Evolutionary conservation across 371 early-diverging fungal species (phyloP), one percentile per base, ranked within the genome.

Genomic region (Mucor mucedo): DNA sequence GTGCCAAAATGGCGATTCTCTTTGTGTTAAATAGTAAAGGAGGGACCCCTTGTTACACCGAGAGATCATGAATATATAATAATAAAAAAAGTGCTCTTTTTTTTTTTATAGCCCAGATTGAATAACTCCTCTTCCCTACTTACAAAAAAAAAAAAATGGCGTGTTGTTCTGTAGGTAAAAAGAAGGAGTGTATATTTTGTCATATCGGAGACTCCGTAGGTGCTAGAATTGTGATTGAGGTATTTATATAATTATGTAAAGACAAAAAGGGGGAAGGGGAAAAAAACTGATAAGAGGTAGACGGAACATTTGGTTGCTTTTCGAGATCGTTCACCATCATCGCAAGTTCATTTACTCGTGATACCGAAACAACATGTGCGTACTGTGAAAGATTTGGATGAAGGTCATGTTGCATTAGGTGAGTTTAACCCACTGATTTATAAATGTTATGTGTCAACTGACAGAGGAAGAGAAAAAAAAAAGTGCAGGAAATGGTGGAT

Each of bases 291-390:
- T n/a, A 5, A 27, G 33, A 6, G 14, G 44, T 63, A 85, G 82
- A 83, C 85, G 55, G 79, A 79, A 40, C 69, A 78, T 27, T 60
- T 82, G 45, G 65, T 85, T 29, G 87, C 84, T 3, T 86, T 89
- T 66, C 73, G 77, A 41, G 89, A 89, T 71, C 82, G 84, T n/a
- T 75, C 78, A 14, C 87, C 89, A 11, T 75, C 77, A 13, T 84
- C 84, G 10, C 55, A 65, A 16, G 21, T 77, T 14, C 89, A 89
- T 73, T 55, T 85, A 11, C 75, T 85, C 5, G 59, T 89, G 47
- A 78, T 87, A 55, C 87, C 89, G 4, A 70, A 73, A 41, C 50
- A 58, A 11, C 87, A 87, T 65, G 75, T 87, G 14, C 68, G 48
- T 27, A 76, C 72, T 16, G 72, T 81, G 6, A 81, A 75, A 38